Evolutionary conservation across 2,329 filamentous ascomycete species (phyloP).

Genomic region (Akanthomyces dipterigenus): DNA sequence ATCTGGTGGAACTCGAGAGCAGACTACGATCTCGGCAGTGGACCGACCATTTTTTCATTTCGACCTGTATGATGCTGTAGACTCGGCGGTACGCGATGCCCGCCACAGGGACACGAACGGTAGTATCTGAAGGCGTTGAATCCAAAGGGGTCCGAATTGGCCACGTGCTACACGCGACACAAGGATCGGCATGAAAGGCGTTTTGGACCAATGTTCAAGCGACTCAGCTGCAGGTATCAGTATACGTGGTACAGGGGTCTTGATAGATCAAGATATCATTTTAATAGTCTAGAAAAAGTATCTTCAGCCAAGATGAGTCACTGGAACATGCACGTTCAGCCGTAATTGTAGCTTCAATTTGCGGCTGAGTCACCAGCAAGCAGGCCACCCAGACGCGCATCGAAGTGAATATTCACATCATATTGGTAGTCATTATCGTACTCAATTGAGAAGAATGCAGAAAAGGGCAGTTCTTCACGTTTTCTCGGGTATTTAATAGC

Average conservation of each 20-base stretch:
- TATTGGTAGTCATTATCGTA: no score
- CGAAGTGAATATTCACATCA: no score
- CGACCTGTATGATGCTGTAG: constrained; percentile 37
- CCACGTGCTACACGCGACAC: background rate
- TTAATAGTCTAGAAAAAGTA: background rate
- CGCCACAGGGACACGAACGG: constrained; percentile 17
- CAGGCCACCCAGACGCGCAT: no score
- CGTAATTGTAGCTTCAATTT: no score
- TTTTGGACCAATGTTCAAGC: background rate
- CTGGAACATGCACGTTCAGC: no score
- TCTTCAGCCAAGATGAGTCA: no score
- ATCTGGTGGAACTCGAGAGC: background rate
- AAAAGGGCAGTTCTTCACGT: no score
- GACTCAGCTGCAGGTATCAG: background rate
- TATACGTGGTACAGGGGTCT: background rate
- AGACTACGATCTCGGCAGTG: constrained; percentile 29
- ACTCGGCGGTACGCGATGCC: constrained; percentile 26
- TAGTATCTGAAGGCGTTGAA: background rate
- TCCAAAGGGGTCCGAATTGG: background rate
- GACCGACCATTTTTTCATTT: constrained; percentile 43
- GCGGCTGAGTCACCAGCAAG: no score
- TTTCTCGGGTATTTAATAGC: no score
- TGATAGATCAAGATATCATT: background rate
- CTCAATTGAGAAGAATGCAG: no score
- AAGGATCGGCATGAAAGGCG: background rate